Percentiles rank a stretch among this genome's conserved stretches.
Evolutionary conservation across 2,329 filamentous ascomycete species (phyloP).

Genomic region (Didymella sp.): DNA sequence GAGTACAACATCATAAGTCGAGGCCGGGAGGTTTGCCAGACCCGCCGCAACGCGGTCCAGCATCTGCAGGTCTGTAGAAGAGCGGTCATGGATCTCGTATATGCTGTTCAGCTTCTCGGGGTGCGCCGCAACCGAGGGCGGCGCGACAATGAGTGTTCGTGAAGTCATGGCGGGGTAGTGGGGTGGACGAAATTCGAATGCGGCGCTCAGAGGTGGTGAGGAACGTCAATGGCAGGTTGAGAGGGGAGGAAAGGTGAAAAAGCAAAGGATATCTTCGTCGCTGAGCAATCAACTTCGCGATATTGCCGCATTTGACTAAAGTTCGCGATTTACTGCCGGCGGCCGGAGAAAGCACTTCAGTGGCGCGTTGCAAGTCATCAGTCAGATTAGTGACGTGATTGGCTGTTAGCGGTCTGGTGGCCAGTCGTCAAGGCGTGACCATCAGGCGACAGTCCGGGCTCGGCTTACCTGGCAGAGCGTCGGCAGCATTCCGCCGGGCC

Average conservation of each 20-base stretch:
- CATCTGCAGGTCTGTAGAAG: slow-evolving; percentile 91
- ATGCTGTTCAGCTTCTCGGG: slow-evolving; percentile 77
- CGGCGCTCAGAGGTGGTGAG: neutral
- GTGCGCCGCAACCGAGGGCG: slow-evolving; percentile 86
- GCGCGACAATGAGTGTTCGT: slow-evolving; percentile 84
- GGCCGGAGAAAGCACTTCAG: slow-evolving; percentile 20
- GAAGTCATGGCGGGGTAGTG: slow-evolving; percentile 42
- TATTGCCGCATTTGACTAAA: slow-evolving; percentile 19
- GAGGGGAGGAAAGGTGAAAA: slow-evolving; percentile 1
- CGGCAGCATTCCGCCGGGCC: slow-evolving; percentile 13
- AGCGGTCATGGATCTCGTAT: slow-evolving; percentile 75
- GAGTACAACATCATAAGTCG: slow-evolving; percentile 84
- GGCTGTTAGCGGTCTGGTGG: slow-evolving; percentile 4
- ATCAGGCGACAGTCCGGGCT: slow-evolving; percentile 10
- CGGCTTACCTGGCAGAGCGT: slow-evolving; percentile 8
- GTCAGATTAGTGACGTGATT: slow-evolving; percentile 1
- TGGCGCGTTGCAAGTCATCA: slow-evolving; percentile 16
- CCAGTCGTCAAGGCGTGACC: slow-evolving; percentile 18
- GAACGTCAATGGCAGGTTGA: slow-evolving; percentile 6
- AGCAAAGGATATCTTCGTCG: slow-evolving; percentile 4
- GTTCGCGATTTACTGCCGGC: slow-evolving; percentile 17
- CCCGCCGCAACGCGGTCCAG: slow-evolving; percentile 88
- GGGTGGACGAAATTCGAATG: slow-evolving; percentile 13
- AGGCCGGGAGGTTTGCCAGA: slow-evolving; percentile 75
- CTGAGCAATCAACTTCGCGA: slow-evolving; percentile 21